These are phyloP conservation scores for Tillandsia fasciculata DNA, from an alignment of 176 grass and related monocot species.

Conservation along the genomic window DNA sequence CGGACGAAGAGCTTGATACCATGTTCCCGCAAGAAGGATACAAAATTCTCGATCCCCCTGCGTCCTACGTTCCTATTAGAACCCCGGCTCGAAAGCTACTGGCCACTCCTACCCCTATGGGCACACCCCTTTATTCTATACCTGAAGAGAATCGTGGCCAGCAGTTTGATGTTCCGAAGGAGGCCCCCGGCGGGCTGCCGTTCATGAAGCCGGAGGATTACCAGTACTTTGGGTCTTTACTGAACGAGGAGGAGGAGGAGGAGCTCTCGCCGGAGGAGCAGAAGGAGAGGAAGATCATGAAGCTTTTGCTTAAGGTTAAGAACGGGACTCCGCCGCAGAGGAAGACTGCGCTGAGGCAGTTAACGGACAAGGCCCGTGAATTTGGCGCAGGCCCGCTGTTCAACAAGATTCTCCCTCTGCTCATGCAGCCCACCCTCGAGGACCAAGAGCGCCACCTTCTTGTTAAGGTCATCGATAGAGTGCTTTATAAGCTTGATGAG, in stretches of 20 bases:
- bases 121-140: conserved; percentile 69
- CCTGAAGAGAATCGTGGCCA: conserved; percentile 91
- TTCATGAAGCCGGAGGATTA: conserved; percentile 97
- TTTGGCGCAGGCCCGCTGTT: conserved; percentile 85
- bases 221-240: conserved; percentile 78
- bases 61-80: conserved; percentile 76
- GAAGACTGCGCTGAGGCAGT: conserved; percentile 80
- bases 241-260: conserved; percentile 93
- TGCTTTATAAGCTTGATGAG: conserved; percentile 96
- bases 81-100: conserved; percentile 94
- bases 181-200: conserved; percentile 54
- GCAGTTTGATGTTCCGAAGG: conserved; percentile 92
- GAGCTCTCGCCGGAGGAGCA: conserved; percentile 81
- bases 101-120: conserved; percentile 75
- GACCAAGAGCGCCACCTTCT: conserved; percentile 94
- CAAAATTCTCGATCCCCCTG: conserved; percentile 83
- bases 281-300: conserved; percentile 97
- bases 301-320: conserved; percentile 75
- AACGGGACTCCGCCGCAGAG: conserved; percentile 83
- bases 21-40: conserved; percentile 84
- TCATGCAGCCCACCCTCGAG: conserved; percentile 95
- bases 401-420: conserved; percentile 91
- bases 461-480: conserved; percentile 96
- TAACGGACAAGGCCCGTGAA: conserved; percentile 87
- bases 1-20: conserved; percentile 82